Evolutionary conservation across 257 asterid species (phyloP).

Genomic region (Gentiana dahurica): DNA sequence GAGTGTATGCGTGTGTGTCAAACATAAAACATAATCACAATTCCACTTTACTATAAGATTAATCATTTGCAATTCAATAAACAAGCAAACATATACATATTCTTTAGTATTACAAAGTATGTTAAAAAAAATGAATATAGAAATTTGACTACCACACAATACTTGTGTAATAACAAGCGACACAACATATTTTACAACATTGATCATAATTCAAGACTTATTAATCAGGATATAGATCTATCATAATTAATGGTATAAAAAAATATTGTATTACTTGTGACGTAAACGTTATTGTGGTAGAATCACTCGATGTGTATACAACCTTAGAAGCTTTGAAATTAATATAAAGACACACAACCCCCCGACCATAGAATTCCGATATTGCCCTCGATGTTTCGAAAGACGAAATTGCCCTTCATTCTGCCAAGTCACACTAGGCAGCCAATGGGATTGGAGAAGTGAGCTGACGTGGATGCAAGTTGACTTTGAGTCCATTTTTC

Average conservation of each 20-base stretch:
- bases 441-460: slow-evolving; percentile 13
- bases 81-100: slow-evolving; percentile 2
- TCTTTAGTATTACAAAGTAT: neutral
- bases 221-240: neutral
- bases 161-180: no score
- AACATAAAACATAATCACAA: no score
- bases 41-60: neutral
- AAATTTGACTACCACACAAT: slow-evolving; percentile 4
- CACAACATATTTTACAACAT: no score
- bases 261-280: no score
- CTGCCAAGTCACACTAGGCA: slow-evolving; percentile 25
- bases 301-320: no score
- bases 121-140: slow-evolving; percentile 4
- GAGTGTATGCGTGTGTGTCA: no score
- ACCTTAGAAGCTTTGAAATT: no score
- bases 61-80: neutral
- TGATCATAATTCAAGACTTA: neutral
- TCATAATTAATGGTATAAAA: neutral
- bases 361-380: neutral
- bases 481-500: slow-evolving; percentile 59
- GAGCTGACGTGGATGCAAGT: slow-evolving; percentile 43
- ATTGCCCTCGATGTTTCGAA: slow-evolving; percentile 1
- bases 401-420: neutral
- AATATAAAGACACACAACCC: neutral
- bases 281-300: no score